phyloP scores from a whole-genome alignment of 352 stramenopile genomes.

The Nothophytophthora sp. region DNA sequence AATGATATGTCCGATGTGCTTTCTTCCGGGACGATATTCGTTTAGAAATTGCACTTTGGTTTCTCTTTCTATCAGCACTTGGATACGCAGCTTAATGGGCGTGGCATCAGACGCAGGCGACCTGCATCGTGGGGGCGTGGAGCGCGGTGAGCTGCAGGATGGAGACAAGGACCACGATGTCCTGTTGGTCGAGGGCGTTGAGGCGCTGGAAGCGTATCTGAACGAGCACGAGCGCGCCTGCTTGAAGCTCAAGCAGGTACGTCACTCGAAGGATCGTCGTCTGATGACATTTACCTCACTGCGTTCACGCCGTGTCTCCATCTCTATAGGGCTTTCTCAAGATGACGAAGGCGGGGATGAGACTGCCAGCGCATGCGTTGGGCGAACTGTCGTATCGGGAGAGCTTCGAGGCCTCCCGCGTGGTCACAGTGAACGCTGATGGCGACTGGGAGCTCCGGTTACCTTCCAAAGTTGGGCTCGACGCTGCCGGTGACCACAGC shows the following conservation, averaged over 20 bases:
- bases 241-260: constrained; percentile 60
- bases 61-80: too few relatives aligned
- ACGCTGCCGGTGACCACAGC: constrained; percentile 1
- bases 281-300: constrained; percentile 8
- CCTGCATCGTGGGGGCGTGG: too few relatives aligned
- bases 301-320: too few relatives aligned
- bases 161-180: constrained; percentile 28
- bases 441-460: constrained; percentile 24
- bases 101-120: too few relatives aligned
- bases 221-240: constrained; percentile 45
- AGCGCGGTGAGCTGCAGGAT: background rate
- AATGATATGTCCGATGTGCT: too few relatives aligned
- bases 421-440: constrained; percentile 19
- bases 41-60: too few relatives aligned
- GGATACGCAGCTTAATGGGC: too few relatives aligned
- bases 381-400: constrained; percentile 69
- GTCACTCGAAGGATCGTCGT: too few relatives aligned
- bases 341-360: constrained; percentile 58
- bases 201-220: constrained; percentile 54
- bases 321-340: constrained; percentile 83
- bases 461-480: background rate
- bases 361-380: constrained; percentile 47
- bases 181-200: constrained; percentile 39
- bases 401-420: constrained; percentile 39
- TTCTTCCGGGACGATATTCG: too few relatives aligned